Conservation (phyloP, 2,329 filamentous ascomycete species). For the Tolypocladium inflatum region DNA sequence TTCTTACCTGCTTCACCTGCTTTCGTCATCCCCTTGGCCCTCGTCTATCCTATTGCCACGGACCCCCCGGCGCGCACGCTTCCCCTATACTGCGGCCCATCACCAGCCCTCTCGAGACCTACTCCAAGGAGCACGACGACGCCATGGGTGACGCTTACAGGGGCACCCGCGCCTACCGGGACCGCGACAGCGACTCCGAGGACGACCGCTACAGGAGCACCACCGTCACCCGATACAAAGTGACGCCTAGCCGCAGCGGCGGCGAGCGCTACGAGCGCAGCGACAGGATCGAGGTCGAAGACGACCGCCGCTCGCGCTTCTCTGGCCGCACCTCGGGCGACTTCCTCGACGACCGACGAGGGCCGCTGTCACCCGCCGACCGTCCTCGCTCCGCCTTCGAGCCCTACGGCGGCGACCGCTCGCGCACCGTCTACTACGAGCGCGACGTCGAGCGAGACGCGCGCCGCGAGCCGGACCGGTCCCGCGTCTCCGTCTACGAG, state of each 20-base stretch:
- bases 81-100: neutral
- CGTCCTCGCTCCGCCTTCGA: slow-evolving; percentile 43
- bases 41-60: neutral
- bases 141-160: slow-evolving; percentile 5
- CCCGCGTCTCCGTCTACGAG: slow-evolving; percentile 26
- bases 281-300: slow-evolving; percentile 32
- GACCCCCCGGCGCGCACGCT: neutral
- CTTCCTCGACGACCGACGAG: slow-evolving; percentile 32
- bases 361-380: slow-evolving; percentile 30
- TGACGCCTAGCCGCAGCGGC: slow-evolving; percentile 28
- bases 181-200: slow-evolving; percentile 25
- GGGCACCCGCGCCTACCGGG: slow-evolving; percentile 22
- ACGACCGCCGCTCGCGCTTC: slow-evolving; percentile 35
- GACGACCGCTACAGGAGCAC: slow-evolving; percentile 37
- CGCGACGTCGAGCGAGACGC: slow-evolving; percentile 30
- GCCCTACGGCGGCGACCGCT: slow-evolving; percentile 24
- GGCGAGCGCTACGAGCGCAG: slow-evolving; percentile 29
- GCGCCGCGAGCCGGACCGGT: slow-evolving; percentile 15
- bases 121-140: neutral
- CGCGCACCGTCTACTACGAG: slow-evolving; percentile 33
- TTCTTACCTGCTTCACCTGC: neutral
- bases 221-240: slow-evolving; percentile 45
- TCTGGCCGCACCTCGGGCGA: slow-evolving; percentile 32
- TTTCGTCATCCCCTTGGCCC: neutral
- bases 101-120: neutral